Conservation (phyloP, 73 alveolate genomes). For the Paramecium sonneborni region DNA sequence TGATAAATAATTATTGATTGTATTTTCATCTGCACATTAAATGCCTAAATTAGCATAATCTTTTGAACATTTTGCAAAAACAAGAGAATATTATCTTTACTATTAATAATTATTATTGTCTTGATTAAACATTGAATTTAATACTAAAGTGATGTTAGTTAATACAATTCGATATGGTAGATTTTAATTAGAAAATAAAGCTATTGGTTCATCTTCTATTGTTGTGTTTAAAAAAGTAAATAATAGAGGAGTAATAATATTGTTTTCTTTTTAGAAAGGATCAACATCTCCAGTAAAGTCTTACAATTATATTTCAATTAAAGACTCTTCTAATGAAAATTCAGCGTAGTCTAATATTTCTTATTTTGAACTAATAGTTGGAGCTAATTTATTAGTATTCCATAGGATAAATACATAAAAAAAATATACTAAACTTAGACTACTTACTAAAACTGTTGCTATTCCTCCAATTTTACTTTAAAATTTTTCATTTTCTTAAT, state of each 20-base stretch:
- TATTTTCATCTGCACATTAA: neutral
- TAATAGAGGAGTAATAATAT: neutral
- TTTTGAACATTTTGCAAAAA: too few relatives aligned
- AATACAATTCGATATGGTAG: neutral
- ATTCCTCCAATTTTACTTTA: neutral
- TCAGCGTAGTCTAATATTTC: neutral
- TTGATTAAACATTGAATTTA: neutral
- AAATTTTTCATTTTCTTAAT: neutral
- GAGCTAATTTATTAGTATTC: neutral
- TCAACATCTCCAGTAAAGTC: neutral
- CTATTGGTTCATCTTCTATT: neutral
- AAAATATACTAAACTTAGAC: neutral
- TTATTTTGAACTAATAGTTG: neutral
- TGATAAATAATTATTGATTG: too few relatives aligned
- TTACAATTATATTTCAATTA: too few relatives aligned
- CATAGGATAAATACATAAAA: neutral
- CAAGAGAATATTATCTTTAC: too few relatives aligned
- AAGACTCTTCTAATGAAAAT: neutral
- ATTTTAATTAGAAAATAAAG: neutral
- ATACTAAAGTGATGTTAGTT: neutral
- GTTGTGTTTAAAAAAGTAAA: neutral
- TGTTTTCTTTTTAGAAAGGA: neutral
- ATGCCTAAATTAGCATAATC: neutral
- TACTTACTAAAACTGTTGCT: neutral
- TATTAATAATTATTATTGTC: neutral